Conservation (phyloP, 1,139 yeast species). For the Scheffersomyces parashehatae region DNA sequence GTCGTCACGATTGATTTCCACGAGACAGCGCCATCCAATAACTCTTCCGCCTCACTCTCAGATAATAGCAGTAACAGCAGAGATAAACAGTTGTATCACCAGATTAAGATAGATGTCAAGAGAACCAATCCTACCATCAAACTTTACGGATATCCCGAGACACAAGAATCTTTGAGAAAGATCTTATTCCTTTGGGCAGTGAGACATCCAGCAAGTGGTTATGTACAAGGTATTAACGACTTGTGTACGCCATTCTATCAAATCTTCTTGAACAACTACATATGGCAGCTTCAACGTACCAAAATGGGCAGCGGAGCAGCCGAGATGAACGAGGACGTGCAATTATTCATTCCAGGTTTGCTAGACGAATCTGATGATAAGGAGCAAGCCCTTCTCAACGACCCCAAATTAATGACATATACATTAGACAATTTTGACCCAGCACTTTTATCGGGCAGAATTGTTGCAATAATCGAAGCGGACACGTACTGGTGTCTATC, state of each 20-base stretch:
- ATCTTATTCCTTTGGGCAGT: conserved; percentile 93
- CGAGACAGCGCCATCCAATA: conserved; percentile 26
- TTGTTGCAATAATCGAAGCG: conserved; percentile 63
- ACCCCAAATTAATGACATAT: conserved; percentile 23
- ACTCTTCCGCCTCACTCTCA: conserved; percentile 11
- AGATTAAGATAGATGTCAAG: conserved; percentile 91
- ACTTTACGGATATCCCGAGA: conserved; percentile 65
- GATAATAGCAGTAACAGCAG: conserved; percentile 40
- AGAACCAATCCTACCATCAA: conserved; percentile 87
- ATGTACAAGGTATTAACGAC: conserved; percentile 98
- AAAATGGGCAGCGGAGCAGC: conserved; percentile 14
- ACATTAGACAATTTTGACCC: conserved; percentile 60
- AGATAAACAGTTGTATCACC: conserved; percentile 91
- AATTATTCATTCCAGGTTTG: conserved; percentile 39
- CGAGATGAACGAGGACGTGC: conserved; percentile 21
- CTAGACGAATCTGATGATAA: conserved; percentile 28
- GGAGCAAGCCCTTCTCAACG: conserved; percentile 29
- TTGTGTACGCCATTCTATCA: conserved; percentile 92
- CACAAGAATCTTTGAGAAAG: conserved; percentile 78
- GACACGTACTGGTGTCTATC: conserved; percentile 97
- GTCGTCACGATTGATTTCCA: conserved; percentile 48
- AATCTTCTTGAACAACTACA: conserved; percentile 74
- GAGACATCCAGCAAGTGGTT: conserved; percentile 97
- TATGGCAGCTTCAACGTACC: conserved; percentile 45
- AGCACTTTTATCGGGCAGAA: conserved; percentile 51